Evolutionary conservation across 768 basidiomycete species (phyloP), one percentile per base, ranked within the genome.

Genomic region (Tephrocybe rancida): DNA sequence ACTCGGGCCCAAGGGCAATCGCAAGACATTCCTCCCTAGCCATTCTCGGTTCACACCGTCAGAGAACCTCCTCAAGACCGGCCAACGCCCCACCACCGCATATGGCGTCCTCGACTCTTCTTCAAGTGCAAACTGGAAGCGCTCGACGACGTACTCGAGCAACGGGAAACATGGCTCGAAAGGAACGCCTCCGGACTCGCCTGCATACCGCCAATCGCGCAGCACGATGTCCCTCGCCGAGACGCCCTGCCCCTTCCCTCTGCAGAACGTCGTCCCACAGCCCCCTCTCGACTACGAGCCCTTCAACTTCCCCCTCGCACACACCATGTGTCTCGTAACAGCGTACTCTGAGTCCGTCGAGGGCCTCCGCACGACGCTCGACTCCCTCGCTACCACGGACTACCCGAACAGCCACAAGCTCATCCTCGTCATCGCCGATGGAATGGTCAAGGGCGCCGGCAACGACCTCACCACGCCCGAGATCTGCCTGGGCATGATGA

Each of bases 331-430:
- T 64, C 86, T 98, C 42, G 97, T 99, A 57, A 99, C 97, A 1
- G 97, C 97, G 1, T 99, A 99, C 70, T 97, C 96, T 0, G 97
- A 99, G 70, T 95, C 93, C 3, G 80, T 95, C 19, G 95, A 97
- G 69, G 97, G 97, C 74, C 77, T 99, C 1, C 84, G 96, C 34
- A 99, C 97, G 16, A 99, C 97, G 0, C 78, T 99, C n/a, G 97
- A 99, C 70, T 98, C 97, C 1, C 82, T 99, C 37, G 94, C 95
- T 6, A 98, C 97, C 3, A 98, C 96, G 26, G 96, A 98, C 70
- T 99, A 98, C 67, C 96, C 97, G 29, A 98, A 98, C 73, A 91
- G 88, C 60, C 97, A 99, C 77, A 98, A 98, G 65, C 67, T 97
- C 50, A 90, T 99, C 58, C 75, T 99, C 55, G 88, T 99, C 65